These are phyloP conservation scores for Spinellus fusiger DNA, from an alignment of 192 early-diverging fungal species.

Conservation along the genomic window DNA sequence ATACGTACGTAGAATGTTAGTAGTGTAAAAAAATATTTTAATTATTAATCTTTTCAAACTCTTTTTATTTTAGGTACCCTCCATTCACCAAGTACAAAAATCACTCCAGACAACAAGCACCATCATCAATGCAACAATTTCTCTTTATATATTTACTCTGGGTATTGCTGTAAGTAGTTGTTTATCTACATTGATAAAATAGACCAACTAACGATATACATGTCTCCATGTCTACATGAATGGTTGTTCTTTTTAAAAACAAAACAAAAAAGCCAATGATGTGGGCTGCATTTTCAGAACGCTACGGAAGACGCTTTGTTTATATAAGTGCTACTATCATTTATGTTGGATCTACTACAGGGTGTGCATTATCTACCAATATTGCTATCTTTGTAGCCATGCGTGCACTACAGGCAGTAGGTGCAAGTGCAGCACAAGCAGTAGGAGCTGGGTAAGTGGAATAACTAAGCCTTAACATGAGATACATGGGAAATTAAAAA, in stretches of 20 bases:
- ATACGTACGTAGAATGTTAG: constrained; percentile 8
- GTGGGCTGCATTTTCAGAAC: constrained; percentile 32
- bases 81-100: constrained; percentile 17
- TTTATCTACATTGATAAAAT: too few relatives aligned
- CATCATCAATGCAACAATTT: constrained; percentile 25
- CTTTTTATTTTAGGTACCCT: constrained; percentile 15
- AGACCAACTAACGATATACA: background rate
- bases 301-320: constrained; percentile 23
- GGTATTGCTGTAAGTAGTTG: constrained; percentile 25
- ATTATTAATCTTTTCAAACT: background rate
- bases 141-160: constrained; percentile 22
- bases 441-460: constrained; percentile 26
- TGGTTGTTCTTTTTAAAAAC: too few relatives aligned
- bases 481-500: background rate
- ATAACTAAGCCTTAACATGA: background rate
- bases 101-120: constrained; percentile 19
- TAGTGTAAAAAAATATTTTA: background rate
- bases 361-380: constrained; percentile 24
- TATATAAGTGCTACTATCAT: constrained; percentile 22
- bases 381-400: constrained; percentile 17
- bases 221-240: background rate
- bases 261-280: constrained; percentile 29
- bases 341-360: constrained; percentile 23
- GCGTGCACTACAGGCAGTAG: constrained; percentile 21
- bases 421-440: constrained; percentile 29